Percentiles rank a stretch among this genome's conserved stretches.
phyloP scores from a whole-genome alignment of 2,329 filamentous ascomycete species.

The Arthroderma sp. region DNA sequence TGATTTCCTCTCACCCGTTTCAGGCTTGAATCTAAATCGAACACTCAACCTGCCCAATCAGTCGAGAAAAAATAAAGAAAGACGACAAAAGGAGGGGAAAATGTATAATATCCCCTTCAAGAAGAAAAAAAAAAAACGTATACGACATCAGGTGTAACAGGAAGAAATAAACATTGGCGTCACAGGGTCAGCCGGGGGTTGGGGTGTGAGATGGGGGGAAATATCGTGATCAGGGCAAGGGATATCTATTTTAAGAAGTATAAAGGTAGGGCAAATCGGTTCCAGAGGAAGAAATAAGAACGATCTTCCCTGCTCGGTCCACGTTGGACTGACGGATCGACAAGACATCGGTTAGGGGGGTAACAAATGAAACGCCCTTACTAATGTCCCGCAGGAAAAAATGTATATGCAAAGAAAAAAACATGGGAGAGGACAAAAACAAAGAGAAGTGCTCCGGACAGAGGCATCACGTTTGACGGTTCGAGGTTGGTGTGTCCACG shows the following conservation, averaged over 20 bases:
- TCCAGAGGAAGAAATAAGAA: background rate
- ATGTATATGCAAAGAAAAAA: background rate
- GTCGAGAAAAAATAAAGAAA: too few species aligned
- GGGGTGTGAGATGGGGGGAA: background rate
- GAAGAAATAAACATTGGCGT: constrained; percentile 5
- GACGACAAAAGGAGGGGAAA: background rate
- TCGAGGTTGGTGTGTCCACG: background rate
- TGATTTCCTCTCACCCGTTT: background rate
- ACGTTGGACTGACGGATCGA: background rate
- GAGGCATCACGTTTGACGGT: background rate
- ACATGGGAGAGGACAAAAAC: background rate
- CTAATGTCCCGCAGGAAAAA: background rate
- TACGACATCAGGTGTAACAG: constrained; percentile 3
- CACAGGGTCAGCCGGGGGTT: background rate
- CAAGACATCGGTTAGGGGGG: background rate
- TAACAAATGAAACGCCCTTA: background rate
- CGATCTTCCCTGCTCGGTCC: background rate
- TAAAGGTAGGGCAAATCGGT: background rate
- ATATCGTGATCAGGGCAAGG: constrained; percentile 2
- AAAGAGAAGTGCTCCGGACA: background rate
- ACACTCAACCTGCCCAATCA: background rate
- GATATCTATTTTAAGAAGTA: background rate
- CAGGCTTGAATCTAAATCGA: background rate
- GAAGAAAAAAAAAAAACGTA: background rate
- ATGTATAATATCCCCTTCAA: background rate